These are phyloP conservation scores for Annulohypoxylon bovei DNA, from an alignment of 495 filamentous ascomycete genomes.

Conservation along the genomic window DNA sequence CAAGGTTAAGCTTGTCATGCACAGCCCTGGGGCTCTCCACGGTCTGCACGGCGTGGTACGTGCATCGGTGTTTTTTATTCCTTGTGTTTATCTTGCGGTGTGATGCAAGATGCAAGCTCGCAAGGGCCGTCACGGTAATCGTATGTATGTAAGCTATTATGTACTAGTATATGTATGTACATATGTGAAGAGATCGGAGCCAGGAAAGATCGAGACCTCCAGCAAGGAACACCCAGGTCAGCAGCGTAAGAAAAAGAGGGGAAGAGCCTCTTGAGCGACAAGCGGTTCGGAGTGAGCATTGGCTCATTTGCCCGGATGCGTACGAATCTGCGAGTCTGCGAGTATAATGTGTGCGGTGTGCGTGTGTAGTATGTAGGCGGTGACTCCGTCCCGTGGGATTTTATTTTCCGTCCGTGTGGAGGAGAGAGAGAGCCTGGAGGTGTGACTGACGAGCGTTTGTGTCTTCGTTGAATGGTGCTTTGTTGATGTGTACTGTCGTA, in stretches of 20 bases:
- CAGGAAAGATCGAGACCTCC: slow-evolving; percentile 35
- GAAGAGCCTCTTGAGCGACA: slow-evolving; percentile 25
- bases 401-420: slow-evolving; percentile 24
- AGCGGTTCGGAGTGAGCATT: slow-evolving; percentile 19
- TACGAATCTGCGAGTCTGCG: slow-evolving; percentile 7
- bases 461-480: slow-evolving; percentile 21
- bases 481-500: slow-evolving; percentile 43
- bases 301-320: slow-evolving; percentile 23
- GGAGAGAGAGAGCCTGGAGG: slow-evolving; percentile 1
- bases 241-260: slow-evolving; percentile 28
- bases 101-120: slow-evolving; percentile 39
- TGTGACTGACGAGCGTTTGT: slow-evolving; percentile 17
- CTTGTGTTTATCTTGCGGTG: slow-evolving; percentile 36
- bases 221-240: slow-evolving; percentile 39
- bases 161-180: no score
- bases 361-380: slow-evolving; percentile 13
- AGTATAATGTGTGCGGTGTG: slow-evolving; percentile 5
- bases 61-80: slow-evolving; percentile 15
- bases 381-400: slow-evolving; percentile 23
- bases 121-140: slow-evolving; percentile 40
- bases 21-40: slow-evolving; percentile 18
- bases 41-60: slow-evolving; percentile 24
- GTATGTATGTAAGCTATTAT: no score
- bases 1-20: slow-evolving; percentile 32
- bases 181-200: slow-evolving; percentile 36